Percentiles rank a stretch among this genome's conserved stretches.
Evolutionary conservation across 1,139 yeast species (phyloP).

Genomic region (Debaryomyces sp.): DNA sequence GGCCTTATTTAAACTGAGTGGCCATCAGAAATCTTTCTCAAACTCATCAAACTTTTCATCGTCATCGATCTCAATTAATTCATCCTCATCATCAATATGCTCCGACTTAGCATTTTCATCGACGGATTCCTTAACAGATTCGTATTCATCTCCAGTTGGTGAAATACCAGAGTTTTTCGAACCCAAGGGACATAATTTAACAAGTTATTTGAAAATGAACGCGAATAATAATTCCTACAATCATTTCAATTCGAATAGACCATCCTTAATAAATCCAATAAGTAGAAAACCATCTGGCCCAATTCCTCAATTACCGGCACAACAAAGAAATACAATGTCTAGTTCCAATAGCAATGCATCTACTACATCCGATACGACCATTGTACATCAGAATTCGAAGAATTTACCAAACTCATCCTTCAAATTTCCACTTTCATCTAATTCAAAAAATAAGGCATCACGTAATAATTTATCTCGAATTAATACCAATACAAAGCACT

Average conservation of each 20-base stretch:
- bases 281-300: slow-evolving; percentile 24
- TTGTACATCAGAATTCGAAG: slow-evolving; percentile 9
- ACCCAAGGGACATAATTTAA: slow-evolving; percentile 11
- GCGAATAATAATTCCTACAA: neutral
- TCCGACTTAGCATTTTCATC: slow-evolving; percentile 31
- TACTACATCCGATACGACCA: slow-evolving; percentile 4
- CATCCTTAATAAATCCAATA: slow-evolving; percentile 19
- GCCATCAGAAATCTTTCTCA: slow-evolving; percentile 26
- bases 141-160: slow-evolving; percentile 26
- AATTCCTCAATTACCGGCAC: slow-evolving; percentile 13
- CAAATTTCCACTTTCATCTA: slow-evolving; percentile 21
- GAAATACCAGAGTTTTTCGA: slow-evolving; percentile 24
- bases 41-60: slow-evolving; percentile 19
- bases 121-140: slow-evolving; percentile 31
- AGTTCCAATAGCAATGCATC: slow-evolving; percentile 1
- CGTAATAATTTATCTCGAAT: slow-evolving; percentile 22
- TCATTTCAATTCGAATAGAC: neutral
- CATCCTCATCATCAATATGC: slow-evolving; percentile 29
- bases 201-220: slow-evolving; percentile 7
- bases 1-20: slow-evolving; percentile 27
- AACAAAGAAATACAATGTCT: slow-evolving; percentile 1
- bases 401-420: slow-evolving; percentile 17
- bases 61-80: slow-evolving; percentile 27
- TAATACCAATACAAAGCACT: slow-evolving; percentile 13
- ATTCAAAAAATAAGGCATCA: slow-evolving; percentile 18